phyloP scores from a whole-genome alignment of 306 rosid genomes.

The Quercus parvula region DNA sequence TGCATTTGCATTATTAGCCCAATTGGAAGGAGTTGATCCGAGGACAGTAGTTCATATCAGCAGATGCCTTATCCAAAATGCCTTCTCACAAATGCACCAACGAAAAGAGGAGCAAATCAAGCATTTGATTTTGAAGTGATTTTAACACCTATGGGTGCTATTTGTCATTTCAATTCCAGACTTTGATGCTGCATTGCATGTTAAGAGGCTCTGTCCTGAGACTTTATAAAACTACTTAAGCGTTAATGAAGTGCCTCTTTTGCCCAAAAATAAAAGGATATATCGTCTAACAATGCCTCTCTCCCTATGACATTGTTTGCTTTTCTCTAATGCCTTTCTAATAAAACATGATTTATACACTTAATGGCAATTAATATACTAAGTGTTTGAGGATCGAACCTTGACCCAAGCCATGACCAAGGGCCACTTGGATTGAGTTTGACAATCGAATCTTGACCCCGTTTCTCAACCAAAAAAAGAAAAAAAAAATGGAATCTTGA shows the following conservation, averaged over 20 bases:
- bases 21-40: slow-evolving; percentile 43
- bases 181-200: no score
- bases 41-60: slow-evolving; percentile 36
- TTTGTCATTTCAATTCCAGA: no score
- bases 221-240: no score
- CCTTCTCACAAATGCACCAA: slow-evolving; percentile 18
- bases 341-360: neutral
- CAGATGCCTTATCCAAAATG: slow-evolving; percentile 30
- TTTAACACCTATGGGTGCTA: no score
- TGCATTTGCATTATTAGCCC: slow-evolving; percentile 13
- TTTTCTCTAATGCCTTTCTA: slow-evolving; percentile 4
- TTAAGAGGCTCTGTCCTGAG: no score
- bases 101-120: no score
- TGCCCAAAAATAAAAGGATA: neutral
- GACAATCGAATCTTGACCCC: slow-evolving; percentile 33
- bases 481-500: slow-evolving; percentile 25
- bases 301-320: slow-evolving; percentile 11
- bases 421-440: slow-evolving; percentile 32
- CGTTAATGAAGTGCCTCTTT: no score
- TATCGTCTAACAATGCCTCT: slow-evolving; percentile 37
- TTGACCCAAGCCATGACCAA: slow-evolving; percentile 28
- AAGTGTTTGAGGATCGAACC: slow-evolving; percentile 25
- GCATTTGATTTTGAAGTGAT: no score
- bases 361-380: slow-evolving; percentile 11
- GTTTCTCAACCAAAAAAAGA: no score